Conservation (phyloP, 1,284 basidiomycete genomes). For the Leccinum proliferum region DNA sequence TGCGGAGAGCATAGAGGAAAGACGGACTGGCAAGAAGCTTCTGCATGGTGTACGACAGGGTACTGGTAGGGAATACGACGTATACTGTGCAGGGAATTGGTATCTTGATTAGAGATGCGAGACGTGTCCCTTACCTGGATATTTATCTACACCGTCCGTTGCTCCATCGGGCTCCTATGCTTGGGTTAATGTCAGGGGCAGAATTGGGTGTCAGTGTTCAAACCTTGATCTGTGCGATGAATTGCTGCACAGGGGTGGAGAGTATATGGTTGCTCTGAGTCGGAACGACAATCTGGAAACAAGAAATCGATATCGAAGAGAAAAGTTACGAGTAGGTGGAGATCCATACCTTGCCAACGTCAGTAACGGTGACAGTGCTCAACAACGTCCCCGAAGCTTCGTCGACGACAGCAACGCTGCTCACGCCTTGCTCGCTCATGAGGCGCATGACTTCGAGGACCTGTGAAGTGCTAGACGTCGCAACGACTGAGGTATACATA, state of each 20-base stretch:
- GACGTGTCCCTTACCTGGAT: conserved; percentile 47
- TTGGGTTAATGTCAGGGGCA: conserved; percentile 1
- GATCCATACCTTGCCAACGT: conserved; percentile 57
- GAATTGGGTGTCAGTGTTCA: background rate
- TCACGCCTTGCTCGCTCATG: conserved; percentile 78
- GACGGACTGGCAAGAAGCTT: conserved; percentile 72
- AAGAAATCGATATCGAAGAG: background rate
- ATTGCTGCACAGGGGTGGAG: conserved; percentile 56
- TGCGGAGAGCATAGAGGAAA: background rate
- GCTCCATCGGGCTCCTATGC: conserved; percentile 58
- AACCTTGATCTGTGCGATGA: conserved; percentile 67
- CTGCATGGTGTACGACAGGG: conserved; percentile 63
- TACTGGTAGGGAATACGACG: conserved; percentile 57
- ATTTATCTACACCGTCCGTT: conserved; percentile 68
- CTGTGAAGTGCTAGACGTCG: conserved; percentile 47
- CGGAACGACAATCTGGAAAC: conserved; percentile 59
- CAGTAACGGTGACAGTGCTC: conserved; percentile 74
- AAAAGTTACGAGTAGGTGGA: background rate
- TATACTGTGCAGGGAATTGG: conserved; percentile 45
- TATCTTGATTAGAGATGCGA: background rate
- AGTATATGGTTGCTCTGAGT: conserved; percentile 71
- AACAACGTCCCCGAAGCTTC: conserved; percentile 51
- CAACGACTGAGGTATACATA: conserved; percentile 55
- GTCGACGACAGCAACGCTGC: conserved; percentile 69
- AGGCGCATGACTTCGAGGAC: conserved; percentile 73